phyloP scores from a whole-genome alignment of 164 flowering plant species.

The Pachysandra terminalis region DNA sequence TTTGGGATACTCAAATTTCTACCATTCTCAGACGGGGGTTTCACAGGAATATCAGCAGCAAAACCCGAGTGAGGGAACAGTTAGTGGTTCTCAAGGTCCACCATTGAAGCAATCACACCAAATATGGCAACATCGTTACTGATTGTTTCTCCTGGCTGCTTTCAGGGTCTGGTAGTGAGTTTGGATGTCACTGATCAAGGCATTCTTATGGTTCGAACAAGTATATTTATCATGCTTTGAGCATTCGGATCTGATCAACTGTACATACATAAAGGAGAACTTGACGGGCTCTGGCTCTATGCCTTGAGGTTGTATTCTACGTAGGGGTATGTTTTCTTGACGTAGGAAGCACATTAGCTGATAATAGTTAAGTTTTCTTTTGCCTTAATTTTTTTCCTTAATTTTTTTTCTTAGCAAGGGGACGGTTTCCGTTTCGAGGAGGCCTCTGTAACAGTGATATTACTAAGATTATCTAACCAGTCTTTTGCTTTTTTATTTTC shows the following conservation, averaged over 20 bases:
- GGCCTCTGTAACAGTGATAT: constrained; percentile 23
- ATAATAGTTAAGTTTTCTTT: constrained; percentile 24
- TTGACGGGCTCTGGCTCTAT: constrained; percentile 39
- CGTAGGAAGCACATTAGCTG: constrained; percentile 37
- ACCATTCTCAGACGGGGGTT: constrained; percentile 66
- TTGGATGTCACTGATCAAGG: constrained; percentile 30
- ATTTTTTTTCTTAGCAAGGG: constrained; percentile 1
- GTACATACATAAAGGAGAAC: constrained; percentile 9
- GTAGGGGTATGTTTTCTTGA: constrained; percentile 24
- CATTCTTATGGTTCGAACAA: constrained; percentile 19
- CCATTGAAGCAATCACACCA: constrained; percentile 76
- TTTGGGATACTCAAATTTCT: too few species aligned
- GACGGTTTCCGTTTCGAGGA: too few species aligned
- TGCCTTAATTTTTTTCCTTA: constrained; percentile 1
- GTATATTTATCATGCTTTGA: constrained; percentile 1
- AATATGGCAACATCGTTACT: constrained; percentile 84
- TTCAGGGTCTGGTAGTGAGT: constrained; percentile 41
- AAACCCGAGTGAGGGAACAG: constrained; percentile 53
- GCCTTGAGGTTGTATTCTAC: constrained; percentile 53
- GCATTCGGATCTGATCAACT: constrained; percentile 23
- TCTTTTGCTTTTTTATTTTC: too few species aligned
- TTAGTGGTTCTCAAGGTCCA: constrained; percentile 60
- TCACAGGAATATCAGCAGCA: constrained; percentile 81
- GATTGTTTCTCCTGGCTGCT: constrained; percentile 39
- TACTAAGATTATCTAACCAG: constrained; percentile 17